A percentile compares a stretch with the other conserved stretches of the same genome.
These are phyloP conservation scores for Pseudozyma tsukubaensis DNA, from an alignment of 1,284 basidiomycete species.

Conservation along the genomic window DNA sequence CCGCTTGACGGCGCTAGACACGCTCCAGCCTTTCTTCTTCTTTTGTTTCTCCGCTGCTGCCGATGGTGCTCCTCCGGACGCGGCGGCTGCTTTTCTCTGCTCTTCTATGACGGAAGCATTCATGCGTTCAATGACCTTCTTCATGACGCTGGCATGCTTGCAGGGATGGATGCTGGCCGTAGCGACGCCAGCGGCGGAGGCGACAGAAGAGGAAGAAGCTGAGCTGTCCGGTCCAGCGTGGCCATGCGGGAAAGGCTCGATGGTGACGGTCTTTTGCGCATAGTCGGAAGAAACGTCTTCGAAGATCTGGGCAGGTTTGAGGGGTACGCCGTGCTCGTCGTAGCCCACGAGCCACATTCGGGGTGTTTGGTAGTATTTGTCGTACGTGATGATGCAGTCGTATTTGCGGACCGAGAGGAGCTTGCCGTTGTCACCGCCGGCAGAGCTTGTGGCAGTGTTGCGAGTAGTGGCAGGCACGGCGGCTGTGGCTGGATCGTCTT, in stretches of 20 bases:
- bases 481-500: slow-evolving; percentile 64
- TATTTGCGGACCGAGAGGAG: slow-evolving; percentile 95
- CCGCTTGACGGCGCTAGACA: slow-evolving; percentile 77
- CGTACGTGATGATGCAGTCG: slow-evolving; percentile 99
- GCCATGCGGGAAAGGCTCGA: slow-evolving; percentile 96
- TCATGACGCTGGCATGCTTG: slow-evolving; percentile 99
- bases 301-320: slow-evolving; percentile 85
- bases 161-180: slow-evolving; percentile 89
- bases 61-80: slow-evolving; percentile 20
- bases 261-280: slow-evolving; percentile 97
- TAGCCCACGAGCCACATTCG: slow-evolving; percentile 68
- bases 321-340: slow-evolving; percentile 63
- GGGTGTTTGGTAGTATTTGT: slow-evolving; percentile 75
- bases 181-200: slow-evolving; percentile 30
- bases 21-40: slow-evolving; percentile 81
- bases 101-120: slow-evolving; percentile 73
- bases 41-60: slow-evolving; percentile 71
- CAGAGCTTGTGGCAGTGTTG: slow-evolving; percentile 68
- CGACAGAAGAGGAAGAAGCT: slow-evolving; percentile 3
- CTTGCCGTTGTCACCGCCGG: slow-evolving; percentile 73
- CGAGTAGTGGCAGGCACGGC: slow-evolving; percentile 28
- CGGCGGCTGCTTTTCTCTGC: slow-evolving; percentile 70
- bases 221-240: slow-evolving; percentile 71
- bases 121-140: slow-evolving; percentile 99
- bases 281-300: slow-evolving; percentile 97